Conservation (phyloP, 2,329 filamentous ascomycete species). For the Xylaria sp. region DNA sequence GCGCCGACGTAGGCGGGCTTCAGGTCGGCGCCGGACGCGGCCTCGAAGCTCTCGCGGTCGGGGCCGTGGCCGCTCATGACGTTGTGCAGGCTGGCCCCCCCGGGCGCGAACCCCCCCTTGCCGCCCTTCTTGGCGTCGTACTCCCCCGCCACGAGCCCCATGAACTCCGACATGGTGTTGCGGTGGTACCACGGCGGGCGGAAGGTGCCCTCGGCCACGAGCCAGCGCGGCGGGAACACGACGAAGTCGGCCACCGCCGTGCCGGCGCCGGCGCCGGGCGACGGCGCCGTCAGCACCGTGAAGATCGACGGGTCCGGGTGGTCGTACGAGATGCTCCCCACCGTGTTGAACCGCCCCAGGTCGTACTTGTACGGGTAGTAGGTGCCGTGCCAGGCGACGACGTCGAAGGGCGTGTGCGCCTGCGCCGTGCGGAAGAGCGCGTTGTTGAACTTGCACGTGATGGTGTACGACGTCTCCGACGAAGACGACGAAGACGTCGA, state of each 20-base stretch:
- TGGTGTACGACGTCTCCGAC: too few relatives aligned
- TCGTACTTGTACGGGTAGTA: slow-evolving; percentile 75
- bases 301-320: slow-evolving; percentile 72
- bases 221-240: slow-evolving; percentile 65
- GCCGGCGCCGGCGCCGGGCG: slow-evolving; percentile 50
- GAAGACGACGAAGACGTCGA: slow-evolving; percentile 35
- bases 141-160: slow-evolving; percentile 51
- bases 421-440: slow-evolving; percentile 64
- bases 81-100: slow-evolving; percentile 57
- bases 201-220: slow-evolving; percentile 63
- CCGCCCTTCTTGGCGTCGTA: slow-evolving; percentile 58
- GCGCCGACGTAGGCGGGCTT: slow-evolving; percentile 60
- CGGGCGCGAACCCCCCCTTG: slow-evolving; percentile 49
- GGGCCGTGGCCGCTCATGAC: slow-evolving; percentile 63
- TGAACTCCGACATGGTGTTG: slow-evolving; percentile 59
- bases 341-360: slow-evolving; percentile 67
- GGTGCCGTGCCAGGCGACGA: slow-evolving; percentile 72
- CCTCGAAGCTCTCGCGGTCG: slow-evolving; percentile 53
- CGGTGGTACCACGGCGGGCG: slow-evolving; percentile 65
- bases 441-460: slow-evolving; percentile 64
- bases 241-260: slow-evolving; percentile 65
- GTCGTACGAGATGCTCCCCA: slow-evolving; percentile 68
- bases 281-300: slow-evolving; percentile 60
- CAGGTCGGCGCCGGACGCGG: slow-evolving; percentile 65
- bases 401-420: slow-evolving; percentile 67